Conservation (phyloP, 495 filamentous ascomycete genomes). For the Pyrenula aspistea region DNA sequence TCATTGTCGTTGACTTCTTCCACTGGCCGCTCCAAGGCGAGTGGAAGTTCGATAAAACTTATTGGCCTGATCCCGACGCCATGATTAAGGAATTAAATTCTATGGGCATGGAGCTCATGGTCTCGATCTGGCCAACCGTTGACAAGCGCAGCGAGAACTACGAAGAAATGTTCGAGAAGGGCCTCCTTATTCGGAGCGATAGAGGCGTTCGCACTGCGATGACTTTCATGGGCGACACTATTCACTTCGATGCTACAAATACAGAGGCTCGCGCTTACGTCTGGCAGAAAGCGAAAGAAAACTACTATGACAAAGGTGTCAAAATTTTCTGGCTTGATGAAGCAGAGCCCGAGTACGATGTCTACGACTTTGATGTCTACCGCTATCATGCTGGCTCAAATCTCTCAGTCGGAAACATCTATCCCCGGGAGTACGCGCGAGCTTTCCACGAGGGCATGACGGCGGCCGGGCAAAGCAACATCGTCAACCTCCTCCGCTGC, state of each 20-base stretch:
- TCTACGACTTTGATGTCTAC: conserved; percentile 48
- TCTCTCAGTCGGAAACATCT: conserved; percentile 42
- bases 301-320: conserved; percentile 47
- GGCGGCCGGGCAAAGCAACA: conserved; percentile 29
- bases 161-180: conserved; percentile 39
- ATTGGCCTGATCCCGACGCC: conserved; percentile 44
- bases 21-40: conserved; percentile 50
- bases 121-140: conserved; percentile 49
- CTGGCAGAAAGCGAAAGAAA: conserved; percentile 39
- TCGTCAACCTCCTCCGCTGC: conserved; percentile 46
- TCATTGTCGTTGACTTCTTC: conserved; percentile 51
- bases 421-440: conserved; percentile 38
- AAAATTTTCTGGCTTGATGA: conserved; percentile 50
- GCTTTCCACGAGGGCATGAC: conserved; percentile 45
- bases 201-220: conserved; percentile 38
- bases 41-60: conserved; percentile 44
- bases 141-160: conserved; percentile 39
- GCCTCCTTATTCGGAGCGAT: conserved; percentile 39
- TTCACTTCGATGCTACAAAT: conserved; percentile 46
- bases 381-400: conserved; percentile 42
- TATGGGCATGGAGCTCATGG: conserved; percentile 43
- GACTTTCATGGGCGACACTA: conserved; percentile 39
- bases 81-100: conserved; percentile 43
- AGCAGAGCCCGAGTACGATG: conserved; percentile 44
- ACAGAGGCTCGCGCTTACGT: conserved; percentile 34